Evolutionary conservation across 2,329 filamentous ascomycete genomes (phyloP).

Genomic region (Penicillium sp.): DNA sequence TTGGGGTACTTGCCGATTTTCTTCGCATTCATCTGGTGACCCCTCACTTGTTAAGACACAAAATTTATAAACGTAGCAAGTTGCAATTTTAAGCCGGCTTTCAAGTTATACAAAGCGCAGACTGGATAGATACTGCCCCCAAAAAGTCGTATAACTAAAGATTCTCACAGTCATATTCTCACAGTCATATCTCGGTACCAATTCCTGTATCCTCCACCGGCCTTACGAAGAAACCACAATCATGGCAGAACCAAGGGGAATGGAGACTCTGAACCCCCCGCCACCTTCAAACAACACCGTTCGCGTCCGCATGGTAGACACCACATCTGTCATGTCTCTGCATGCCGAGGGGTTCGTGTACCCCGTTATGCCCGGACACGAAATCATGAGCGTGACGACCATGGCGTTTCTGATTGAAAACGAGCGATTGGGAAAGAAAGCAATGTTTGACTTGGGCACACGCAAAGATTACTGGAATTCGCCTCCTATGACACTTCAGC

Average conservation of each 20-base stretch:
- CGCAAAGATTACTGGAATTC: conserved; percentile 24
- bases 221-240: neutral
- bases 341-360: neutral
- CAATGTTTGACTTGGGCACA: conserved; percentile 23
- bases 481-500: conserved; percentile 14
- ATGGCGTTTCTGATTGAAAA: conserved; percentile 24
- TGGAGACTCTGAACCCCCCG: neutral
- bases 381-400: conserved; percentile 17
- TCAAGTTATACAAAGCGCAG: too few relatives aligned
- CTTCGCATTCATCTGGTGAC: conserved; percentile 1
- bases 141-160: neutral
- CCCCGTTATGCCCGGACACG: conserved; percentile 12
- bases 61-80: neutral
- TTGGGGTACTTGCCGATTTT: neutral
- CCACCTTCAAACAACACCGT: neutral
- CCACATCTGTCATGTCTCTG: conserved; percentile 3
- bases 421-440: conserved; percentile 19
- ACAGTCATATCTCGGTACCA: too few relatives aligned
- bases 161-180: neutral
- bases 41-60: neutral
- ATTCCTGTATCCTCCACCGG: too few relatives aligned
- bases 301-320: conserved; percentile 8
- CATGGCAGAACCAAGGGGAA: neutral
- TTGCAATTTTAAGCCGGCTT: too few relatives aligned
- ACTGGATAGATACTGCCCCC: too few relatives aligned